A percentile compares a stretch with the other conserved stretches of the same genome.
Conservation (phyloP, 1,139 yeast species). For the Yamadazyma aaseri region DNA sequence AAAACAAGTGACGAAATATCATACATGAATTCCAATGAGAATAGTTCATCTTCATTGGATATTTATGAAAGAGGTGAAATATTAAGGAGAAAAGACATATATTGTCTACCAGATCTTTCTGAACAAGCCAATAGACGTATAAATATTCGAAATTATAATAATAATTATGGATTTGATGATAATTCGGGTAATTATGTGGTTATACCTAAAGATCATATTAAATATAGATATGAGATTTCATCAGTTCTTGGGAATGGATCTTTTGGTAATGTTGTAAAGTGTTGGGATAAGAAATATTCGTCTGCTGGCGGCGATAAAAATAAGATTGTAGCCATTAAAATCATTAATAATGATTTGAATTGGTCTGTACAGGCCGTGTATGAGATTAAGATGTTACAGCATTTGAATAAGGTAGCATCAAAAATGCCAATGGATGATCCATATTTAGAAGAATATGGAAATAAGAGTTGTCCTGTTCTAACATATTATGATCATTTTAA, state of each 20-base stretch:
- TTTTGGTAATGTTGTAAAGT: conserved; percentile 76
- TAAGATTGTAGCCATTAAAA: conserved; percentile 65
- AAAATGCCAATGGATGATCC: conserved; percentile 15
- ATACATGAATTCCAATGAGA: neutral
- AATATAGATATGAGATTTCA: conserved; percentile 67
- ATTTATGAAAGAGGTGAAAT: conserved; percentile 56
- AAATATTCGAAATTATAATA: conserved; percentile 42
- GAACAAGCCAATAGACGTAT: conserved; percentile 20
- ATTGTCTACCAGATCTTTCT: conserved; percentile 30
- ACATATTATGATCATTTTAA: conserved; percentile 69
- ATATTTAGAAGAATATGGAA: conserved; percentile 13
- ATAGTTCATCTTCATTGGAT: conserved; percentile 24
- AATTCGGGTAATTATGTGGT: conserved; percentile 60
- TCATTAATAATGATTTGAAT: conserved; percentile 69
- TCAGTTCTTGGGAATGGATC: conserved; percentile 73
- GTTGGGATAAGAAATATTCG: conserved; percentile 64
- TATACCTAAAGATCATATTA: conserved; percentile 66
- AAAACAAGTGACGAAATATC: conserved; percentile 5
- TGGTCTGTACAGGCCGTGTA: conserved; percentile 79
- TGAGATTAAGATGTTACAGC: conserved; percentile 69
- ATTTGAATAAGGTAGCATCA: conserved; percentile 25
- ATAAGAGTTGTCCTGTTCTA: conserved; percentile 41
- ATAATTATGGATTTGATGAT: conserved; percentile 77
- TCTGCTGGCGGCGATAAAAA: conserved; percentile 7
- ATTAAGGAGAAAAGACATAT: conserved; percentile 38